Evolutionary conservation across 1,284 basidiomycete species (phyloP).

Genomic region (Microbotryum silenes-acaulis): DNA sequence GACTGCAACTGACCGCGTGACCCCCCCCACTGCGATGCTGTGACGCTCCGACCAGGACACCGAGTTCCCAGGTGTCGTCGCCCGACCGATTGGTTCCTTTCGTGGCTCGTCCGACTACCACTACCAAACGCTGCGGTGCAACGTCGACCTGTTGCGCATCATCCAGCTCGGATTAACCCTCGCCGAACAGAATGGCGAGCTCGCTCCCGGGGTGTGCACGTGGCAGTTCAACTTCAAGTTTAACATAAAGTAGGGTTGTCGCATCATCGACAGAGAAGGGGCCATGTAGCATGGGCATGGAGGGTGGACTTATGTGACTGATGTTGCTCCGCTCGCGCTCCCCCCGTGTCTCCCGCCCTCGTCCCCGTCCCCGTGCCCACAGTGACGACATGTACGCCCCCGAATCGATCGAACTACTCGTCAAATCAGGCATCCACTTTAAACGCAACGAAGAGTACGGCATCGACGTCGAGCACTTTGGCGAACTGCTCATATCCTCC

Average conservation of each 20-base stretch:
- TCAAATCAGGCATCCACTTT: constrained; percentile 94
- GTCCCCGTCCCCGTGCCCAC: constrained; percentile 4
- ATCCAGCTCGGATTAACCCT: constrained; percentile 95
- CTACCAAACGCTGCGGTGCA: constrained; percentile 98
- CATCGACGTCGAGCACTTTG: constrained; percentile 89
- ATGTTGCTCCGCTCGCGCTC: background rate
- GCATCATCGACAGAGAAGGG: background rate
- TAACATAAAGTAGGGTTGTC: constrained; percentile 62
- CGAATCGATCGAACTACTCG: constrained; percentile 87
- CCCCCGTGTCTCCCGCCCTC: background rate
- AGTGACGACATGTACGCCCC: constrained; percentile 98
- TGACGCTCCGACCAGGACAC: constrained; percentile 62
- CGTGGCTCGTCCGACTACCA: constrained; percentile 97
- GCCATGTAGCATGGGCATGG: background rate
- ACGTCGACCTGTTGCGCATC: constrained; percentile 95
- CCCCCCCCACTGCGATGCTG: constrained; percentile 11
- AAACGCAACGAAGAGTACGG: constrained; percentile 86
- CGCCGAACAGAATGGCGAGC: constrained; percentile 85
- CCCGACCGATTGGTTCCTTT: constrained; percentile 90
- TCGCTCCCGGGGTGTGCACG: constrained; percentile 70
- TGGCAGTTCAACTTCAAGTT: constrained; percentile 99
- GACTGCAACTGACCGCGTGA: background rate
- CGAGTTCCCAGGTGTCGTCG: constrained; percentile 97
- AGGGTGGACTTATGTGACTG: background rate
- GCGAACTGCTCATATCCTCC: constrained; percentile 92